phyloP scores from a whole-genome alignment of 768 basidiomycete species.

The Agaricus sinodeliciosus region DNA sequence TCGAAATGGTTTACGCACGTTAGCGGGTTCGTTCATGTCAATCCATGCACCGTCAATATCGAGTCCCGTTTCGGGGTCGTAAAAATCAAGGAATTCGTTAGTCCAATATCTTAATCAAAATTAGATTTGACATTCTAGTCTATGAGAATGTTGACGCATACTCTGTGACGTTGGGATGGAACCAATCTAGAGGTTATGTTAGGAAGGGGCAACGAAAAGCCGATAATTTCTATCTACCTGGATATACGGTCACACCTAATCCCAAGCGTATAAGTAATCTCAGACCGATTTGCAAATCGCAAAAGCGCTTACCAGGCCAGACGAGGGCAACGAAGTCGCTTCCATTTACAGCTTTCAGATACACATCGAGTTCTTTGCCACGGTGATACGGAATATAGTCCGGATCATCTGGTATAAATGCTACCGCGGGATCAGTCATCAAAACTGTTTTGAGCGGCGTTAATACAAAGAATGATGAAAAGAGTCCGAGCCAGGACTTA shows the following conservation, averaged over 20 bases:
- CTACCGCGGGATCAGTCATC: conserved; percentile 73
- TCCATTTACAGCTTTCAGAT: conserved; percentile 58
- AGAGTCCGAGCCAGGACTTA: conserved; percentile 20
- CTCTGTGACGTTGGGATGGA: conserved; percentile 45
- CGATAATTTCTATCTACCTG: neutral
- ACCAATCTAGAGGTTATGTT: conserved; percentile 41
- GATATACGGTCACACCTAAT: conserved; percentile 7
- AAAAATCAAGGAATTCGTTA: conserved; percentile 53
- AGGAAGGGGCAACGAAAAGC: neutral
- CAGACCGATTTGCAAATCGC: conserved; percentile 34
- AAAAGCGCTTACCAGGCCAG: conserved; percentile 57
- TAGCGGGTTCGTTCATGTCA: conserved; percentile 71
- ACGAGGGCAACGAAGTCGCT: conserved; percentile 53
- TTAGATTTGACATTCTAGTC: neutral
- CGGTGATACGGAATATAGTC: conserved; percentile 49
- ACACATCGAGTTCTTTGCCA: conserved; percentile 47
- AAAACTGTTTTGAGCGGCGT: conserved; percentile 34
- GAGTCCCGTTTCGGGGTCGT: conserved; percentile 42
- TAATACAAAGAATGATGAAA: neutral
- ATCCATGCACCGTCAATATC: conserved; percentile 74
- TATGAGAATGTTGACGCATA: conserved; percentile 19
- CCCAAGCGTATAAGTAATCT: neutral
- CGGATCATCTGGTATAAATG: conserved; percentile 33
- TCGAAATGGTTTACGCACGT: conserved; percentile 29
- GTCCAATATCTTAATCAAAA: conserved; percentile 45